Percentiles rank a stretch among this genome's conserved stretches.
Conservation (phyloP, 805 yeast species). For the Saturnispora gosingensis region DNA sequence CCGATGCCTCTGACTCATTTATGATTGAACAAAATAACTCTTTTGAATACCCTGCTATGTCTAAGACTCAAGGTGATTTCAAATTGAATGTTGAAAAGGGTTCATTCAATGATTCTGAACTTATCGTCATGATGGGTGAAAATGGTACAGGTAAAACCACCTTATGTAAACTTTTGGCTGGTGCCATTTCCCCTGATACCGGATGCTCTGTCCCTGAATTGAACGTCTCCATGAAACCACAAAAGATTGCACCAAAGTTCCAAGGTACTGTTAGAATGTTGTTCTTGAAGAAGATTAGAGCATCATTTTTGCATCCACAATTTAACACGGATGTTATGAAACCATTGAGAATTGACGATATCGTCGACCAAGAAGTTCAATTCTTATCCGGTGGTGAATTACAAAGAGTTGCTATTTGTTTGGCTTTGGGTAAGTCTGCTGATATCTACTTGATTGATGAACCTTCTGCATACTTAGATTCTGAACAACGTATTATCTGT, state of each 20-base stretch:
- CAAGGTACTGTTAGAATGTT: constrained; percentile 97
- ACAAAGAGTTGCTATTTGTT: constrained; percentile 97
- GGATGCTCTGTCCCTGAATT: constrained; percentile 74
- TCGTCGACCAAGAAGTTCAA: constrained; percentile 96
- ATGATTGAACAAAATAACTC: constrained; percentile 71
- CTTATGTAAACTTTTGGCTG: constrained; percentile 90
- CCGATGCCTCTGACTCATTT: constrained; percentile 78
- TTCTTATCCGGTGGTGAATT: constrained; percentile 98
- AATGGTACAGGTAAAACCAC: constrained; percentile 99
- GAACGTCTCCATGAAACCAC: constrained; percentile 97
- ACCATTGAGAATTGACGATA: constrained; percentile 87
- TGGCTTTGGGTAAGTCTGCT: constrained; percentile 89
- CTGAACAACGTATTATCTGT: constrained; percentile 99
- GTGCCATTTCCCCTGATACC: constrained; percentile 80
- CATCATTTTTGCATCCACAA: constrained; percentile 89
- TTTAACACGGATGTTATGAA: constrained; percentile 97
- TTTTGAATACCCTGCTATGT: constrained; percentile 70
- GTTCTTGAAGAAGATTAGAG: constrained; percentile 93
- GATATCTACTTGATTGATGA: constrained; percentile 96
- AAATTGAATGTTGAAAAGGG: constrained; percentile 73
- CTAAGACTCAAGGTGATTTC: constrained; percentile 94
- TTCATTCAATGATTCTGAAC: constrained; percentile 92
- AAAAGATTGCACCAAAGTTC: constrained; percentile 97
- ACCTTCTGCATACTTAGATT: constrained; percentile 97
- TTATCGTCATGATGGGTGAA: constrained; percentile 99